Conservation (phyloP, 345 rosid species). For the Citrus maxima region DNA sequence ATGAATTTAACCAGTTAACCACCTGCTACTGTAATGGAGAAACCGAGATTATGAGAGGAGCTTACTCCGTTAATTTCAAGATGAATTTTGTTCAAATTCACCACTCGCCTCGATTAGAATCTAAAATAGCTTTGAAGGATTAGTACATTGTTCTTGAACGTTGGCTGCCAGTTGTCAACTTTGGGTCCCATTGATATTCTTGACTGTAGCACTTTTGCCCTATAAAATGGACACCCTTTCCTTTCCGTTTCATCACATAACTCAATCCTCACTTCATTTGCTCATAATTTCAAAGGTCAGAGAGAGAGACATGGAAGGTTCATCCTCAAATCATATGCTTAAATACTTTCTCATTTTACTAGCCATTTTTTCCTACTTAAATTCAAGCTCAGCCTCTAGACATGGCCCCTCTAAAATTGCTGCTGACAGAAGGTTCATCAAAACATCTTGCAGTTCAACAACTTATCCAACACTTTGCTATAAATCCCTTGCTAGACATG, state of each 20-base stretch:
- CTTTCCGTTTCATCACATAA: constrained; percentile 2
- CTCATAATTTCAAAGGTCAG: background rate
- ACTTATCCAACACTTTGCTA: constrained; percentile 65
- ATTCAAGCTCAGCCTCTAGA: constrained; percentile 26
- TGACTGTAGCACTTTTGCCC: background rate
- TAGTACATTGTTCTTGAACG: background rate
- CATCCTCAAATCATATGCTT: constrained; percentile 2
- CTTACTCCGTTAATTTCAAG: background rate
- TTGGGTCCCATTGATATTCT: background rate
- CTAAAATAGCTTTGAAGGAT: background rate
- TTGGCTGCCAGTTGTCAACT: background rate
- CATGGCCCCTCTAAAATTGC: constrained; percentile 1
- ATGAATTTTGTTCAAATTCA: background rate
- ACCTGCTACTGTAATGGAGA: too few species aligned
- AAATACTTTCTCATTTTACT: constrained; percentile 14
- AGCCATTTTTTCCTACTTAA: constrained; percentile 13
- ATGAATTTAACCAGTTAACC: too few species aligned
- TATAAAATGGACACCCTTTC: constrained; percentile 18
- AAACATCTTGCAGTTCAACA: constrained; percentile 54
- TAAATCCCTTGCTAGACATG: constrained; percentile 48
- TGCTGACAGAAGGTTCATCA: constrained; percentile 51
- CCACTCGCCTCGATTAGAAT: background rate
- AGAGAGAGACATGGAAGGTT: constrained; percentile 19
- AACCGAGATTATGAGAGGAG: too few species aligned
- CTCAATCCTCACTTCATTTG: constrained; percentile 9